Evolutionary conservation across 192 early-diverging fungal genomes (phyloP).

Genomic region (Pecoramyces ruminantium): DNA sequence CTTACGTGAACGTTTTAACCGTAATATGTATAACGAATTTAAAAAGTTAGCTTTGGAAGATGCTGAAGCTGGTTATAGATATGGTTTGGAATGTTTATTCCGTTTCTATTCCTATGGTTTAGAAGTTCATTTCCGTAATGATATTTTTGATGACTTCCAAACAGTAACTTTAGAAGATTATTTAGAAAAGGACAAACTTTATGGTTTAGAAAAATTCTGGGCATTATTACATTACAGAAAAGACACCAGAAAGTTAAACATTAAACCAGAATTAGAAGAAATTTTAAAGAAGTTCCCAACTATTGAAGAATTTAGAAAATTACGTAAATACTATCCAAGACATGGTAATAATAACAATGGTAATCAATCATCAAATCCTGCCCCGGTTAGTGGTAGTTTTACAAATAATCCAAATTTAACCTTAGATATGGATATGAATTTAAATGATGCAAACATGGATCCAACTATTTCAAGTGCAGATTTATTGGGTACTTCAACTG

Average conservation of each 20-base stretch:
- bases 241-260: slow-evolving; percentile 44
- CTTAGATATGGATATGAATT: not conserved
- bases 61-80: slow-evolving; percentile 66
- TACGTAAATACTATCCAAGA: not conserved
- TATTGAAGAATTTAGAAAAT: slow-evolving; percentile 24
- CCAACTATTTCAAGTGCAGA: not conserved
- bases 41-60: slow-evolving; percentile 78
- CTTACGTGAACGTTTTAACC: slow-evolving; percentile 88
- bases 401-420: not conserved
- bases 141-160: slow-evolving; percentile 80
- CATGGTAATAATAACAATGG: not conserved
- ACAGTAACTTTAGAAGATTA: slow-evolving; percentile 60
- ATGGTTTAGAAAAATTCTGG: slow-evolving; percentile 94
- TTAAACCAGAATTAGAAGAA: slow-evolving; percentile 30
- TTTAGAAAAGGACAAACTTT: slow-evolving; percentile 27
- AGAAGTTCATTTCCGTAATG: slow-evolving; percentile 70
- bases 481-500: not conserved
- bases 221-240: slow-evolving; percentile 81
- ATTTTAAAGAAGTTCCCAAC: slow-evolving; percentile 46
- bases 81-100: slow-evolving; percentile 95
- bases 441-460: not conserved
- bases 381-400: not conserved
- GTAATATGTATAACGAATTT: slow-evolving; percentile 87
- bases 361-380: not conserved
- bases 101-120: slow-evolving; percentile 93